Base-by-base conservation (phyloP, 2,329 filamentous ascomycete species). In the Chlorencoelia australis region DNA sequence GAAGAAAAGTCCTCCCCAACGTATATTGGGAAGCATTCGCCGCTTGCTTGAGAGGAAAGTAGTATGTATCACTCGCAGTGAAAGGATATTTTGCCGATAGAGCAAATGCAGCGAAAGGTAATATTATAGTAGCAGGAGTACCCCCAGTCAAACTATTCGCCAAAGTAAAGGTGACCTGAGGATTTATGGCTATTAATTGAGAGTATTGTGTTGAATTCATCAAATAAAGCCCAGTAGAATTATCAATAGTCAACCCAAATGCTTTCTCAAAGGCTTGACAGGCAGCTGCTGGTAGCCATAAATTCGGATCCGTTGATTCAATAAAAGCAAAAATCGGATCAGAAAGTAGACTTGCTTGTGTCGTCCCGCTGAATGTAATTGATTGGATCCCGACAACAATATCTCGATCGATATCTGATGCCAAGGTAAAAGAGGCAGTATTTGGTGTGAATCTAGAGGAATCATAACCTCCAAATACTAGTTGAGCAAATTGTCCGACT, bases 191-290 rank as follows among this genome's bases (percentile, higher is more conserved):
- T 4, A 46, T 21, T 1, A 61, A 47, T 1, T 42, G 21, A 3
- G 38, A 25, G 29, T 56, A 53, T 5, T 46, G 41, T 1, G 50
- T 66, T 27, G 75, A 62, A 20, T 72, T 65, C 26, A 83, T 67
- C 0, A 76, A 64, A 50, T 85, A 86, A 0, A 83, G 56, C 4
- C 74, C 64, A 5, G 76, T 70, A 3, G 65, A 68, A 29, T 66
- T 68, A 55, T 83, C 76, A 53, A 75, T 79, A 0, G 66, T 69
- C 21, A 86, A 61, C 29, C 75, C 76, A 39, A 85, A 71, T 1
- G 69, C 68, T 2, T 63, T 43, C 30, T 79, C 79, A 48, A 86
- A 82, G 4, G 65, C 65, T 30, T 75, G 63, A 54, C 80, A 84
- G 10, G 79, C 63, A 5, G 53, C 48, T 21, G 64, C 55, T 1